Base-by-base conservation (phyloP, 2,329 filamentous ascomycete species). In the Dryadomyces quercus-mongolicae region DNA sequence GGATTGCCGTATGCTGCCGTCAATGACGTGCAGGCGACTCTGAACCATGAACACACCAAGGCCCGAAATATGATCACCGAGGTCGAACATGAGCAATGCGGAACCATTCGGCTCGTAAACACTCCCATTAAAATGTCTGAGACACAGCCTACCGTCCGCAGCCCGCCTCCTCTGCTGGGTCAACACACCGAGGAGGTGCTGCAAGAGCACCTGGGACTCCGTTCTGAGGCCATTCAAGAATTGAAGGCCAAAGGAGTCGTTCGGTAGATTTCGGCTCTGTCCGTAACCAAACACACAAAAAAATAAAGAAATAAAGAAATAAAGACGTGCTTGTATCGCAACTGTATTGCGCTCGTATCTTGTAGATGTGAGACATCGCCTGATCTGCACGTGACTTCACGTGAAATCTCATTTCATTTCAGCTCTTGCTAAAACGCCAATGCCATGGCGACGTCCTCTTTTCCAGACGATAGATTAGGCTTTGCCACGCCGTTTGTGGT, bases 41-140 rank as follows among this genome's bases (percentile, higher is more conserved):
- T 98, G 52, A 84, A 86, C 57, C 90, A 96, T 65, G 79, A 85
- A 58, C 93, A 98, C 69, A 89, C 89, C 71, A 74, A 71, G 71
- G 91, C 91, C 21, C 80, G 93, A 55, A 79, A 84, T 56, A 98
- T 98, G 93, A 86, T 98, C 1, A 81, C 88, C 15, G 86, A 95
- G 65, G 74, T 96, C 47, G 80, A 95, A 0, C 93, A 98, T 65
- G 80, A 80, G 5, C 74, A 76, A 8, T 97, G 92, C 66, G 93
- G 93, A 0, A 79, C 84, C 0, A 85, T 98, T 59, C 91, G 90
- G 69, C 73, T 98, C 64, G 85, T 98, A 53, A 96, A 95, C 64
- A 94, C 90, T 0, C 93, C 93, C 0, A 84, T 98, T 56, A 98
- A 98, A 67, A 95, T 90, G 67, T 95, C 90, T 5, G 82, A 91